Base-by-base conservation (phyloP, 495 filamentous ascomycete species). In the Daldinia vernicosa region DNA sequence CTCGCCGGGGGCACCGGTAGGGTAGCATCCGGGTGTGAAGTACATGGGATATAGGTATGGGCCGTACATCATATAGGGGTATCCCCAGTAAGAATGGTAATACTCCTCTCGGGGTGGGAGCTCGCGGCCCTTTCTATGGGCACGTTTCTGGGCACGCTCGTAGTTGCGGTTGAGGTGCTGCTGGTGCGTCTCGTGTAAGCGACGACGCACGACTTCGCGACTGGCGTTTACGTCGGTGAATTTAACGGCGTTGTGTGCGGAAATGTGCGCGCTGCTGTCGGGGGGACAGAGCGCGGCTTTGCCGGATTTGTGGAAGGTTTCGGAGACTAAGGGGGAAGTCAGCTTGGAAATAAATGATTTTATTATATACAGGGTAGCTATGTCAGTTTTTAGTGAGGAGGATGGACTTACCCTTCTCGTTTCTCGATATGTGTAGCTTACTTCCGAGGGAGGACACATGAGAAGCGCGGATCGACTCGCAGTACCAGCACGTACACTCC, bases 401-500 rank as follows among this genome's bases (percentile, higher is more conserved):
- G 82, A 37, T 45, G 70, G 51, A 63, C 63, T 19, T 74, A 83
- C 81, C 69, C 56, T 83, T 84, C 63, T 85, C 82, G 19, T 81
- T 80, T 54, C 80, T 81, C 26, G 81, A 83, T 1, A 83, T 59
- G 14, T 80, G 75, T 8, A 86, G 75, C 9, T 79, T 53, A 50
- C 75, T 78, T 19, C 77, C 78, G 22, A 85, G 35, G 6, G 78
- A 65, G 22, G 84, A 86, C 33, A 84, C 82, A 76, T 91, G 87
- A 9, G 86, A 78, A 37, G 87, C 86, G 12, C 93, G 89, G 66
- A 91, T 87, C 22, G 90, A 76, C 74, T 95, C 93, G 80, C 93
- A 97, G 76, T 93, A 94, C 92, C 93, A 97, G 79, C 93, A 97
- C 4, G 89, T 93, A 75, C 93, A 97, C 77, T 92, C 90, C 30